phyloP scores from a whole-genome alignment of 805 yeast genomes.

The Jamesozyma hellenica region DNA sequence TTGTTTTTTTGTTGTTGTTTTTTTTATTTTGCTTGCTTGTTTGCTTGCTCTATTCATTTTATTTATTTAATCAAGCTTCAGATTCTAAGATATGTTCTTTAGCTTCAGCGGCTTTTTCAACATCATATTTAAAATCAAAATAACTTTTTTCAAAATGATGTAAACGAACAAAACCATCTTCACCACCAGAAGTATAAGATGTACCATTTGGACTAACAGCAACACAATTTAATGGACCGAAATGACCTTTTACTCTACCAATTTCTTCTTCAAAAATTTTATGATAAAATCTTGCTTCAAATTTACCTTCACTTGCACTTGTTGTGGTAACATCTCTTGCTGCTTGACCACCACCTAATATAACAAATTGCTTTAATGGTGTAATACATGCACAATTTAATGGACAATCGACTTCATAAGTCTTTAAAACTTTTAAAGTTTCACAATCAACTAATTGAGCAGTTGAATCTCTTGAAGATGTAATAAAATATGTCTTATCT shows the following conservation, averaged over 20 bases:
- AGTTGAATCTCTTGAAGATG: slow-evolving; percentile 85
- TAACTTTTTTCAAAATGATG: slow-evolving; percentile 89
- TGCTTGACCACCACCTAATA: slow-evolving; percentile 98
- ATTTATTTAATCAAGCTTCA: neutral
- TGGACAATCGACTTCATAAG: slow-evolving; percentile 81
- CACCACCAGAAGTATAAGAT: slow-evolving; percentile 94
- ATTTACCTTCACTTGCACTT: slow-evolving; percentile 83
- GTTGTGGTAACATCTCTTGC: slow-evolving; percentile 98
- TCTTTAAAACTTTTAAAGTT: slow-evolving; percentile 58
- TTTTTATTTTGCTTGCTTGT: no score
- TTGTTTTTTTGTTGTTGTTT: neutral
- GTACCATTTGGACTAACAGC: slow-evolving; percentile 93
- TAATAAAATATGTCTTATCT: slow-evolving; percentile 82
- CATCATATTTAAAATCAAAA: slow-evolving; percentile 87
- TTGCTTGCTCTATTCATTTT: neutral
- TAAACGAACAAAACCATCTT: slow-evolving; percentile 93
- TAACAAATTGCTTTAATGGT: slow-evolving; percentile 81
- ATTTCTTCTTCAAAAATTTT: slow-evolving; percentile 91
- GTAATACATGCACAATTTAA: slow-evolving; percentile 93
- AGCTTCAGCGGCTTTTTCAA: slow-evolving; percentile 66
- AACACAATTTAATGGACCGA: slow-evolving; percentile 93
- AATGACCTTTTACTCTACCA: slow-evolving; percentile 96
- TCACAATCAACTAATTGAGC: slow-evolving; percentile 74
- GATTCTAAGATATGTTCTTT: slow-evolving; percentile 26
- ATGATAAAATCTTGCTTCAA: slow-evolving; percentile 93